Conservation (phyloP, 345 rosid genomes). For the Eucalyptus tenuipes region DNA sequence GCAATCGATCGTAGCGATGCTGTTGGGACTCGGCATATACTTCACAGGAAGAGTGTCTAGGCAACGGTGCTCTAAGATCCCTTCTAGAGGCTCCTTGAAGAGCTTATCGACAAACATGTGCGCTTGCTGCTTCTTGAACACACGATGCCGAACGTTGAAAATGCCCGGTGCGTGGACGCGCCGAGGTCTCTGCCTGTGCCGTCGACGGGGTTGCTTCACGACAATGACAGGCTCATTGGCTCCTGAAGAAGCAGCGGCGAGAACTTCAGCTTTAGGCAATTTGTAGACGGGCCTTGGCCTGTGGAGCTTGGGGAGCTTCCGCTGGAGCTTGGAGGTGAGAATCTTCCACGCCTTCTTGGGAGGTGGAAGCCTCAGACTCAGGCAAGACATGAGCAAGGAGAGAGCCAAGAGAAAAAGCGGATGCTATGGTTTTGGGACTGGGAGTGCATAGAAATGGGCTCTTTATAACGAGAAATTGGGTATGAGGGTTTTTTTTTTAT, state of each 20-base stretch:
- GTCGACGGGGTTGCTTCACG: background rate
- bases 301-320: constrained; percentile 28
- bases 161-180: background rate
- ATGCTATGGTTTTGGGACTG: background rate
- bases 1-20: background rate
- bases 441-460: background rate
- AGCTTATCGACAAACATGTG: constrained; percentile 52
- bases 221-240: background rate
- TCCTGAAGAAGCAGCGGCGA: background rate
- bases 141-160: background rate
- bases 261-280: background rate
- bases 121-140: constrained; percentile 17
- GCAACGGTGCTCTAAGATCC: background rate
- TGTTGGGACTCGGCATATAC: background rate
- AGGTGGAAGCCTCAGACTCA: constrained; percentile 33
- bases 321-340: constrained; percentile 42
- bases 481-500: background rate
- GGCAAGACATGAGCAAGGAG: constrained; percentile 30
- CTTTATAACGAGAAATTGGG: background rate
- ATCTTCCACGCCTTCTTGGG: constrained; percentile 69
- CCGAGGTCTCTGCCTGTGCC: background rate
- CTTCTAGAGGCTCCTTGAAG: constrained; percentile 9
- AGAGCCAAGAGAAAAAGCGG: background rate
- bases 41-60: background rate
- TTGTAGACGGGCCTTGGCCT: constrained; percentile 21